Evolutionary conservation across 2,329 filamentous ascomycete species (phyloP).

Genomic region (Colletotrichum echinochloae): DNA sequence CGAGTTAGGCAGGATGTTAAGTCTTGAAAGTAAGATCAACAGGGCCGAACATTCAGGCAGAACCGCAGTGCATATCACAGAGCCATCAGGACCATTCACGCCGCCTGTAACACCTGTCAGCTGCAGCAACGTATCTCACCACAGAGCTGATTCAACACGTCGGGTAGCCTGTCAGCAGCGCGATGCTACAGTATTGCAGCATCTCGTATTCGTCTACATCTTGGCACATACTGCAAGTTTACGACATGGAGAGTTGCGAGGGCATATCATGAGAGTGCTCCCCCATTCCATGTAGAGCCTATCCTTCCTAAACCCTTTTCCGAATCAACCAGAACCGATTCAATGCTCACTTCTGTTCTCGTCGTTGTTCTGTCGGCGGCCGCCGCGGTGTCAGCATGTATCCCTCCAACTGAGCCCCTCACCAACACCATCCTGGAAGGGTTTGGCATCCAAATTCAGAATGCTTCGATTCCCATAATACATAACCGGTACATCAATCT

Average conservation of each 20-base stretch:
- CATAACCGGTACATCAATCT: conserved; percentile 54
- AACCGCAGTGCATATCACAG: background rate
- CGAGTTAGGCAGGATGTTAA: conserved; percentile 21
- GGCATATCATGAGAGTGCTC: conserved; percentile 5
- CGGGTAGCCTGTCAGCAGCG: background rate
- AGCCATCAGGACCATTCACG: background rate
- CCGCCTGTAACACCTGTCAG: background rate
- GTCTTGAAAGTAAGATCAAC: conserved; percentile 13
- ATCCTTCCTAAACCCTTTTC: background rate
- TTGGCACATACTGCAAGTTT: conserved; percentile 16
- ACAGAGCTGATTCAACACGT: background rate
- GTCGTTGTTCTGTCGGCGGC: conserved; percentile 39
- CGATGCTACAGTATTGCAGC: conserved; percentile 21
- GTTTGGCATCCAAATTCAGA: conserved; percentile 55
- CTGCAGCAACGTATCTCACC: conserved; percentile 1
- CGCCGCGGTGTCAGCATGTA: conserved; percentile 47
- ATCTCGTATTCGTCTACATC: conserved; percentile 37
- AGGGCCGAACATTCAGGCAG: conserved; percentile 21
- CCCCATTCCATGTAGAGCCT: background rate
- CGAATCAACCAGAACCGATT: background rate
- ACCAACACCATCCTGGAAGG: conserved; percentile 49
- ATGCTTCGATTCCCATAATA: conserved; percentile 49
- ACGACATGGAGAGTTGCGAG: background rate
- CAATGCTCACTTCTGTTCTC: conserved; percentile 14
- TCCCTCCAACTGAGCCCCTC: conserved; percentile 46